phyloP scores from a whole-genome alignment of 1,139 yeast species.

The Candida freyschussii region DNA sequence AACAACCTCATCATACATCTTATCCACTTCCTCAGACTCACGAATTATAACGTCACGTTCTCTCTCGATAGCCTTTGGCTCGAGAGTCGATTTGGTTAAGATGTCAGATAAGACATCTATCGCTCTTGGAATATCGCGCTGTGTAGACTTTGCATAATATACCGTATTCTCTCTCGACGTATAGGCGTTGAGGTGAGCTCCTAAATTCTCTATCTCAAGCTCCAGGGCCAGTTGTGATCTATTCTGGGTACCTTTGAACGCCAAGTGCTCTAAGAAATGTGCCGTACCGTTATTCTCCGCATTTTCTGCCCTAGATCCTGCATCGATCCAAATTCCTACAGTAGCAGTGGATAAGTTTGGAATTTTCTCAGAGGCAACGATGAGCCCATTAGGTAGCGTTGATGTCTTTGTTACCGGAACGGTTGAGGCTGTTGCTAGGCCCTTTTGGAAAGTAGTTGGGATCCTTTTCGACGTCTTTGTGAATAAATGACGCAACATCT shows the following conservation, averaged over 20 bases:
- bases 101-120: conserved; percentile 89
- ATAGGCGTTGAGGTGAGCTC: conserved; percentile 95
- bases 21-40: conserved; percentile 96
- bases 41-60: conserved; percentile 95
- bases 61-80: conserved; percentile 80
- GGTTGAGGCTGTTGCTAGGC: conserved; percentile 12
- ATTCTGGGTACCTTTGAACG: conserved; percentile 86
- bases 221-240: conserved; percentile 85
- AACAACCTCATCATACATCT: conserved; percentile 96
- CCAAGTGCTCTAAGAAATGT: conserved; percentile 91
- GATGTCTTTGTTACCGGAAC: conserved; percentile 12
- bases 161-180: conserved; percentile 97
- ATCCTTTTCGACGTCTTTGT: not conserved
- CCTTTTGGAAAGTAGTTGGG: not conserved
- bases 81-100: conserved; percentile 79
- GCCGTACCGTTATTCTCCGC: conserved; percentile 88
- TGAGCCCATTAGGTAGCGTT: conserved; percentile 70
- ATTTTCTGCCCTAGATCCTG: conserved; percentile 96
- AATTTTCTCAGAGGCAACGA: conserved; percentile 85
- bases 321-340: conserved; percentile 90
- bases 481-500: conserved; percentile 3
- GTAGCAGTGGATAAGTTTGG: conserved; percentile 94
- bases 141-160: conserved; percentile 85
- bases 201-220: conserved; percentile 91
- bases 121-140: conserved; percentile 75